Base-by-base conservation (phyloP, 129 eudicot genomes). In the Chrysanthemum makinoi region DNA sequence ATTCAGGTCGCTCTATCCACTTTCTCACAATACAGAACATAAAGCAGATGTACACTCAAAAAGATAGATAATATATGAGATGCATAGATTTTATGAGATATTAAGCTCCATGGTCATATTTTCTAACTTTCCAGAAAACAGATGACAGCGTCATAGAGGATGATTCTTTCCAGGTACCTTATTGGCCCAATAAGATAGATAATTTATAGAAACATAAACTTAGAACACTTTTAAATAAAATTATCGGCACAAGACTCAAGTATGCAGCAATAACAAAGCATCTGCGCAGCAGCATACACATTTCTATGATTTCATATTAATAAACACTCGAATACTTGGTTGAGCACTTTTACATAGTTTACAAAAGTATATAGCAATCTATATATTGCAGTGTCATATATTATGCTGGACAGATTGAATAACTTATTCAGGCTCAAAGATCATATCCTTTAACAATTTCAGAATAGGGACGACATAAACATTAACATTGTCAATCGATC, bases 401-500 rank as follows among this genome's bases (percentile, higher is more conserved):
- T 13, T 51, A 51, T 51, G 17, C 2, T 11, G 56, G 62, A 5
- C 28, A 56, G 18, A 6, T 1, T 18, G 22, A 66, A 43, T 16
- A 4, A 30, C 53, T 19, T 22, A 15, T 2, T 75, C 20, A 47
- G 48, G 18, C 53, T 26, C 62, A 68, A 68, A 76, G 62, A 49
- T 20, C 6, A 57, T 48, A 51, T 16, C 26, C 19, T 59, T 24
- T 30, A 12, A 10, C 62, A 75, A 48, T 75, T 67, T 17, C 47
- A 68, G 62, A 58, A 48, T 24, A 28, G 12, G 52, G 18, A 54
- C 15, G 19, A 67, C 49, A 39, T 62, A 56, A 62, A 44, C 39
- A 55, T 55, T 48, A 75, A 24, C 59, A 75, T 66, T 5, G 24
- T 7, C 46, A 39, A 66, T 75, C 67, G 57, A 66, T 24, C 10